Conservation (phyloP, 306 rosid genomes). For the Pterocarpus macrocarpus region DNA sequence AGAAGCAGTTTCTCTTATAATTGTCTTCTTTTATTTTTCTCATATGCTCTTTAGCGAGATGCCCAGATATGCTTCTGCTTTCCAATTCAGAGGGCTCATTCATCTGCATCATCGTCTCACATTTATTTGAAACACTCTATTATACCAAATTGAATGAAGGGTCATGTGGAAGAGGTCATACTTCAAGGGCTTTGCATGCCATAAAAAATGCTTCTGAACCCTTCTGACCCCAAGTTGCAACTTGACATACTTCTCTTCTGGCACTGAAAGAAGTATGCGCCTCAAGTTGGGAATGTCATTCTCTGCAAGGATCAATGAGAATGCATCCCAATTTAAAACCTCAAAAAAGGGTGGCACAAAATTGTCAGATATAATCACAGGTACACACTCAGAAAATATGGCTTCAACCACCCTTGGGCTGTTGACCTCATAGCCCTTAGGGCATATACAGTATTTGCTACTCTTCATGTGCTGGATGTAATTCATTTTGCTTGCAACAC, state of each 20-base stretch:
- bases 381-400: conserved; percentile 87
- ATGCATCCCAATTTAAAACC: conserved; percentile 88
- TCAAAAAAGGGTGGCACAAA: conserved; percentile 95
- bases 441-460: conserved; percentile 94
- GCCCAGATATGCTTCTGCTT: conserved; percentile 23
- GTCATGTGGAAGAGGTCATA: conserved; percentile 97
- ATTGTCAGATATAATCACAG: conserved; percentile 97
- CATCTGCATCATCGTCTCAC: conserved; percentile 45
- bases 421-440: conserved; percentile 95
- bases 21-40: conserved; percentile 3
- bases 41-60: neutral
- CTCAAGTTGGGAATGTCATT: conserved; percentile 82
- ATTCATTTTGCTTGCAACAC: conserved; percentile 82
- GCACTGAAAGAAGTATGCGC: conserved; percentile 71
- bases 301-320: conserved; percentile 85
- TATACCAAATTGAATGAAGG: conserved; percentile 95
- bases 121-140: conserved; percentile 87
- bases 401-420: conserved; percentile 94
- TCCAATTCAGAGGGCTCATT: conserved; percentile 16
- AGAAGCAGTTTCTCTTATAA: conserved; percentile 9
- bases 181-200: conserved; percentile 86
- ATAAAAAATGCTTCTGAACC: conserved; percentile 88
- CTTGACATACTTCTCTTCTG: conserved; percentile 75
- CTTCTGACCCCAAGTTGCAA: conserved; percentile 83
- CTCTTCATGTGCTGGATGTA: conserved; percentile 91